Evolutionary conservation across 805 yeast genomes (phyloP).

Genomic region (Wickerhamomyces hampshirensis): DNA sequence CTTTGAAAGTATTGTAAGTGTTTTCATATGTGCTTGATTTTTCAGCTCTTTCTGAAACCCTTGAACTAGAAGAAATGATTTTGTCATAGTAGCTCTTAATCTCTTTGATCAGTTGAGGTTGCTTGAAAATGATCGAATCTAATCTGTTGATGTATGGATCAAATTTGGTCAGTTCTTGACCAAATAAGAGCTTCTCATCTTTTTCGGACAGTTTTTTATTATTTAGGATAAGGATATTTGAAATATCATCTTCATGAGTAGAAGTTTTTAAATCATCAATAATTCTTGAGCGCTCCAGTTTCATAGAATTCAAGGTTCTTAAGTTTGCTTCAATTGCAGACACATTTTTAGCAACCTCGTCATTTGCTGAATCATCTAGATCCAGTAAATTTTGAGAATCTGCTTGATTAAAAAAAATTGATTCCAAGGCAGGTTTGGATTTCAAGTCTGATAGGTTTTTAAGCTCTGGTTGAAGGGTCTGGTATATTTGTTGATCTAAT

Average conservation of each 20-base stretch:
- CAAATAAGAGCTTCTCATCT: conserved; percentile 58
- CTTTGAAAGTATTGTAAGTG: conserved; percentile 55
- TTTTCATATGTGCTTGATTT: conserved; percentile 38
- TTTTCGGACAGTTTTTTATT: conserved; percentile 44
- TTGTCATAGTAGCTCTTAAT: conserved; percentile 43
- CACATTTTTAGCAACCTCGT: conserved; percentile 33
- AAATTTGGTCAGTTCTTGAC: conserved; percentile 73
- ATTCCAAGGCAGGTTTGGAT: conserved; percentile 34
- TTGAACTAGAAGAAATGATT: conserved; percentile 37
- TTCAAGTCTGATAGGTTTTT: conserved; percentile 40
- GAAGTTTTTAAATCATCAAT: conserved; percentile 61
- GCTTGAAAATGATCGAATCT: conserved; percentile 63
- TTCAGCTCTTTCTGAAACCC: conserved; percentile 36
- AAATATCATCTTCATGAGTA: conserved; percentile 80
- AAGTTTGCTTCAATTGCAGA: conserved; percentile 50
- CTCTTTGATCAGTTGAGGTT: conserved; percentile 46
- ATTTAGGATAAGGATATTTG: conserved; percentile 66
- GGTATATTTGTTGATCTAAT: conserved; percentile 51
- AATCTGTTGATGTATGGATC: conserved; percentile 61
- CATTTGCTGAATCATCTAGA: conserved; percentile 47
- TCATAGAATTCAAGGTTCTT: conserved; percentile 56
- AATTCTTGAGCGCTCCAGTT: conserved; percentile 57
- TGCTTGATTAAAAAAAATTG: conserved; percentile 14
- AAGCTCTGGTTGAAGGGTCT: conserved; percentile 38
- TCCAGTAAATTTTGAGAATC: conserved; percentile 56